These are phyloP conservation scores for Cubamyces lactineus DNA, from an alignment of 768 basidiomycete species.

Conservation along the genomic window DNA sequence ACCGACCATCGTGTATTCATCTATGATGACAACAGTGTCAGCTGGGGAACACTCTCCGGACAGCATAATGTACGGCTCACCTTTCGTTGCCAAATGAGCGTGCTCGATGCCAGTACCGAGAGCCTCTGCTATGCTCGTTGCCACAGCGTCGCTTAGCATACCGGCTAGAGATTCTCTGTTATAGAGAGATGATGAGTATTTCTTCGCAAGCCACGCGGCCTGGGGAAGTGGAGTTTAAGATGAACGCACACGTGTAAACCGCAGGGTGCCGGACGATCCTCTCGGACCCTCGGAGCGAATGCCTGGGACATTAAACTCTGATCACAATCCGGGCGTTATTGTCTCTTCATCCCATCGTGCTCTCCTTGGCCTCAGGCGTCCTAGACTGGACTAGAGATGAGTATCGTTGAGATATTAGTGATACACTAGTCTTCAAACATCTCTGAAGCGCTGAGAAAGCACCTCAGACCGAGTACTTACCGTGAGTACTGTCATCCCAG, in stretches of 20 bases:
- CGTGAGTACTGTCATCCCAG: too few species aligned
- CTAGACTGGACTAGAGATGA: too few species aligned
- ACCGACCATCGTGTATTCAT: background rate
- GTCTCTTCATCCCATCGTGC: too few species aligned
- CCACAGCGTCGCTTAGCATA: background rate
- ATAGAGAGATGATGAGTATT: background rate
- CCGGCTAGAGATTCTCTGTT: background rate
- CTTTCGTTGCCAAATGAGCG: conserved; percentile 7
- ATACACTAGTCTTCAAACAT: too few species aligned
- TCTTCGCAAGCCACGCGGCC: background rate
- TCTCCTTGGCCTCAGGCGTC: too few species aligned
- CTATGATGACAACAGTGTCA: background rate
- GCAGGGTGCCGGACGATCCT: background rate
- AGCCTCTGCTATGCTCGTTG: background rate
- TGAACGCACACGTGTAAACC: conserved; percentile 10
- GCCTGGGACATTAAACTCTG: background rate
- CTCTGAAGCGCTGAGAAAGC: too few species aligned
- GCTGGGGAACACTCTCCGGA: background rate
- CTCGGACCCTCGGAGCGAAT: conserved; percentile 11
- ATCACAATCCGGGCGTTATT: too few species aligned
- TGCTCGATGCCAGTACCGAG: conserved; percentile 6
- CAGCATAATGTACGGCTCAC: background rate
- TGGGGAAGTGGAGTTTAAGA: background rate
- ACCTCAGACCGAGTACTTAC: too few species aligned
- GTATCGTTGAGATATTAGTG: too few species aligned